phyloP scores from a whole-genome alignment of 1,284 basidiomycete genomes.

The Leccinum colubrinum region DNA sequence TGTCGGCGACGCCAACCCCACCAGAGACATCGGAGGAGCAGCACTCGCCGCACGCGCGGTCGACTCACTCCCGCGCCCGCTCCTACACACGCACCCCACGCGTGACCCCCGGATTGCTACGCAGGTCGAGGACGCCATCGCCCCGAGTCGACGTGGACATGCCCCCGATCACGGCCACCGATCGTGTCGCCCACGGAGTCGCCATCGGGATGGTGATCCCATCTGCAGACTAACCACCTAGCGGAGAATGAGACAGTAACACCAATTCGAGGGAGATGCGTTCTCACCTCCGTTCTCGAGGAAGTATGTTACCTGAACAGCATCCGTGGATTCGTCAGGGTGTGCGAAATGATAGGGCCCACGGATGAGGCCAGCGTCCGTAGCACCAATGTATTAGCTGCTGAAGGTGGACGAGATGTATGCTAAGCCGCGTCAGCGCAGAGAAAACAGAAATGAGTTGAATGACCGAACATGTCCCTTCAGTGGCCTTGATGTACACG shows the following conservation, averaged over 20 bases:
- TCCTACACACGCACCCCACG: not conserved
- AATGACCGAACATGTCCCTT: slow-evolving; percentile 49
- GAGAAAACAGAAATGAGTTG: not conserved
- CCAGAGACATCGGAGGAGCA: slow-evolving; percentile 13
- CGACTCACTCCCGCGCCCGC: not conserved
- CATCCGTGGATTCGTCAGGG: slow-evolving; percentile 41
- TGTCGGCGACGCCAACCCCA: not conserved
- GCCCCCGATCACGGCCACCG: slow-evolving; percentile 14
- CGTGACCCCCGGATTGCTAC: slow-evolving; percentile 4
- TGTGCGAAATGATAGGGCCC: slow-evolving; percentile 56
- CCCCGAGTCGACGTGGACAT: not conserved
- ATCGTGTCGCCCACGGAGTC: slow-evolving; percentile 10
- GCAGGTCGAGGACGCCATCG: slow-evolving; percentile 6
- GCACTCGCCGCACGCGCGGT: slow-evolving; percentile 19
- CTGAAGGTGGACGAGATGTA: slow-evolving; percentile 39
- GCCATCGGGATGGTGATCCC: slow-evolving; percentile 53
- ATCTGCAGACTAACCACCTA: slow-evolving; percentile 32
- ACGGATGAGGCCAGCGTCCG: slow-evolving; percentile 46
- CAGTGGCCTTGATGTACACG: slow-evolving; percentile 71
- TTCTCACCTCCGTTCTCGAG: slow-evolving; percentile 24
- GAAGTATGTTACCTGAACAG: slow-evolving; percentile 53
- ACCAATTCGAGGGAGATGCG: not conserved
- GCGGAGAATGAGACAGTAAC: not conserved
- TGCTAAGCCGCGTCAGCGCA: slow-evolving; percentile 14
- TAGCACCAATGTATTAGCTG: slow-evolving; percentile 13